Conservation (phyloP, 345 rosid genomes). For the Viola odorata region DNA sequence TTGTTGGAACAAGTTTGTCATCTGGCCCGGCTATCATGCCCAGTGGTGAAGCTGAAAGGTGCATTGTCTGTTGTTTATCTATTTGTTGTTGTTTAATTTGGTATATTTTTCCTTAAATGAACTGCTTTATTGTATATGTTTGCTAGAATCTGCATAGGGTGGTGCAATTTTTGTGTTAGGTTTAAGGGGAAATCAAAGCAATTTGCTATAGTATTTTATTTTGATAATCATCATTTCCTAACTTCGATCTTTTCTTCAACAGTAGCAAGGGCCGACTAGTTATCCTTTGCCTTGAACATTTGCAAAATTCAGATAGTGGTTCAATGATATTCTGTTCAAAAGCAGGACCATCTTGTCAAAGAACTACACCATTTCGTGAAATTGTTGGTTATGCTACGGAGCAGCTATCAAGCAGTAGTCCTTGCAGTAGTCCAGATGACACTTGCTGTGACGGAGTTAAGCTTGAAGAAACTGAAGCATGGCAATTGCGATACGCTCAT, state of each 20-base stretch:
- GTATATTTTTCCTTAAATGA: background rate
- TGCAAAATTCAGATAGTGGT: slow-evolving; percentile 68
- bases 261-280: slow-evolving; percentile 91
- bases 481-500: slow-evolving; percentile 67
- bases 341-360: slow-evolving; percentile 68
- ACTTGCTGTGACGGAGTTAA: slow-evolving; percentile 69
- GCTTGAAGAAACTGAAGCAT: slow-evolving; percentile 74
- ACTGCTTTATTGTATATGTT: background rate
- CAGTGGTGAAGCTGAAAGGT: slow-evolving; percentile 99
- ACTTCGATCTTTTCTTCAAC: slow-evolving; percentile 24
- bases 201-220: slow-evolving; percentile 1
- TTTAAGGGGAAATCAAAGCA: background rate
- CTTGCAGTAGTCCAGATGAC: slow-evolving; percentile 84
- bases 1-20: slow-evolving; percentile 82
- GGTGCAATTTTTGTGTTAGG: slow-evolving; percentile 1
- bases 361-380: slow-evolving; percentile 80
- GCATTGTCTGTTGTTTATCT: slow-evolving; percentile 9
- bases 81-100: background rate
- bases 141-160: background rate
- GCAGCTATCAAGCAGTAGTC: slow-evolving; percentile 75
- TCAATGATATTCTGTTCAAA: slow-evolving; percentile 61
- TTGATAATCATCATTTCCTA: slow-evolving; percentile 7
- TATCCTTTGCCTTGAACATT: slow-evolving; percentile 63
- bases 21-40: slow-evolving; percentile 93
- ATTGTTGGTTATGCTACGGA: slow-evolving; percentile 58